Evolutionary conservation across 83 land plant genomes (phyloP), one percentile per base, ranked within the genome.

Genomic region (Diphasiastrum complanatum): DNA sequence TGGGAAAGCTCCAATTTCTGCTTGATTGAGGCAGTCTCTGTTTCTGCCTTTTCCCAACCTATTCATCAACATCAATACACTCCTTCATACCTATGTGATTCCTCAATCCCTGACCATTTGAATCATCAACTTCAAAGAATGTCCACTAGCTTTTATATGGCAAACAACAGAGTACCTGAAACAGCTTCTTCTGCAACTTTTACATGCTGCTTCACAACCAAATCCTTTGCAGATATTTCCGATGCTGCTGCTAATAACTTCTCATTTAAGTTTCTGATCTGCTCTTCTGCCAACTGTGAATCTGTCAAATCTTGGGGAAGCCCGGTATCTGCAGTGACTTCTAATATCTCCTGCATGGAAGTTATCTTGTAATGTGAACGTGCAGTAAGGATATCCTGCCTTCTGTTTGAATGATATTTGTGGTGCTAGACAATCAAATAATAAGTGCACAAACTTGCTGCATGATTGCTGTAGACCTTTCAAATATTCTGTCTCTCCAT

Each of bases 131-230:
- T 35, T 20, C 10, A 51, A 26, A 25, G 6, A 20, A 20, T 20
- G 54, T 4, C 6, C 14, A 11, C 22, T 0, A 2, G 14, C 11
- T 51, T 19, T 5, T 6, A 50, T 18, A 18, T 16, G 43, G 12
- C 43, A 56, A 56, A 56, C 19, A 61, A 41, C 1, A 47, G 12
- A 14, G 34, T 51, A 61, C 71, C 71, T 68, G 69, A 37, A 61
- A 68, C 69, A 34, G 68, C 71, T 61, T 61, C 71, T 46, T 68
- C 55, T 2, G 68, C 68, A 47, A 68, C 27, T 30, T 68, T 33
- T 1, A 54, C 69, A 62, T 68, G 71, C 32, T 68, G 68, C 33
- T 67, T 47, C 18, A n/a, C 58, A 18, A 59, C 67, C 16, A 43
- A 26, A 24, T 55, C 37, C 47, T 61, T 59, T 29, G 58, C 58